These are phyloP conservation scores for Cercospora sesami DNA, from an alignment of 2,329 filamentous ascomycete species.

Conservation along the genomic window DNA sequence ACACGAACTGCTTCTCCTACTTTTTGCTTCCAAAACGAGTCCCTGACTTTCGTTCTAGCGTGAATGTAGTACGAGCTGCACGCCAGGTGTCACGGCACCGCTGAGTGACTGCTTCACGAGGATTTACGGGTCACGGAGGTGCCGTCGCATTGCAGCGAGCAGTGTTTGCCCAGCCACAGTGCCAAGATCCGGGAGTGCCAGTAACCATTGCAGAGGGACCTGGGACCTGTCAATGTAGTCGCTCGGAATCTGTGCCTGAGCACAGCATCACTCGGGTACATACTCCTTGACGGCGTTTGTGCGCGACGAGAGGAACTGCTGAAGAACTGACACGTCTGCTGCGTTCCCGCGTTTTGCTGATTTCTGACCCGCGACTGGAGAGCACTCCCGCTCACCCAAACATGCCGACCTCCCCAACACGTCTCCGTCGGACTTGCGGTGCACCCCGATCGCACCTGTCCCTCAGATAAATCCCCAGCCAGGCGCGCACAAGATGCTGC, in stretches of 20 bases:
- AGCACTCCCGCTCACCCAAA: background rate
- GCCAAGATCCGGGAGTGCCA: slow-evolving; percentile 2
- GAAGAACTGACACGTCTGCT: slow-evolving; percentile 2
- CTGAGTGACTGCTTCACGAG: background rate
- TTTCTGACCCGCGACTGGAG: background rate
- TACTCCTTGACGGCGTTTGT: background rate
- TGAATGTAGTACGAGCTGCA: slow-evolving; percentile 6
- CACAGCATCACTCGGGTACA: background rate
- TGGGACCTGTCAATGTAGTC: slow-evolving; percentile 4
- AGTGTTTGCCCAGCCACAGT: background rate
- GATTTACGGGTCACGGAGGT: background rate
- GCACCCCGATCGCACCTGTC: background rate
- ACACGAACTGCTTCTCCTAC: slow-evolving; percentile 1
- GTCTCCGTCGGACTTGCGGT: background rate
- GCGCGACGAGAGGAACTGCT: background rate
- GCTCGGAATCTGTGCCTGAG: background rate
- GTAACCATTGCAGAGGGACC: slow-evolving; percentile 5
- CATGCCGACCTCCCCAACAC: background rate
- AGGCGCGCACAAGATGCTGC: slow-evolving; percentile 3
- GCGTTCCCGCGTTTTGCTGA: background rate
- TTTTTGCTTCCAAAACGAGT: background rate
- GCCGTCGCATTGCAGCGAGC: background rate
- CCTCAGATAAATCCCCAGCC: background rate
- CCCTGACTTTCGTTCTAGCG: background rate
- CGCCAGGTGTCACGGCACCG: background rate